Percentiles rank a stretch among this genome's conserved stretches.
Conservation (phyloP, 345 rosid species). For the Citrus mangshanensis region DNA sequence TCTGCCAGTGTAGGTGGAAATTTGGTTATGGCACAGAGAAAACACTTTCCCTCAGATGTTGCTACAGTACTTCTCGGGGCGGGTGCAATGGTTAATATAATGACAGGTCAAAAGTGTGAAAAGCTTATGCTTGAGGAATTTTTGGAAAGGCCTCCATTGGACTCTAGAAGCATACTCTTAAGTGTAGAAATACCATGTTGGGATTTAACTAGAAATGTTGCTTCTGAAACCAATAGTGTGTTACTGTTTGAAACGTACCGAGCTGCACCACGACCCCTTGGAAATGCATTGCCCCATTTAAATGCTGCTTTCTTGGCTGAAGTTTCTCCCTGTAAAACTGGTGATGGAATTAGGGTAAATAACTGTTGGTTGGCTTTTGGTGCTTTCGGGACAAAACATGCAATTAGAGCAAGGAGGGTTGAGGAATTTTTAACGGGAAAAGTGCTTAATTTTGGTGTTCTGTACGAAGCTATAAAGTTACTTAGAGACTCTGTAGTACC, state of each 20-base stretch:
- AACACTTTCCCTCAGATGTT: constrained; percentile 81
- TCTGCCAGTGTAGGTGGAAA: constrained; percentile 83
- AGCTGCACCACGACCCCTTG: constrained; percentile 75
- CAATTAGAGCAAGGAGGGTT: constrained; percentile 59
- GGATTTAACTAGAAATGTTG: constrained; percentile 22
- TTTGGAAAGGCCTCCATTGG: constrained; percentile 57
- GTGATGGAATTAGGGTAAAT: constrained; percentile 35
- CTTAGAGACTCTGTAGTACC: constrained; percentile 52
- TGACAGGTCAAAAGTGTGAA: constrained; percentile 29
- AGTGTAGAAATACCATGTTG: constrained; percentile 49
- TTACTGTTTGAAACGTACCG: constrained; percentile 75
- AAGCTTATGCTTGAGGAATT: constrained; percentile 52
- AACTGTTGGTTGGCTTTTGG: constrained; percentile 72
- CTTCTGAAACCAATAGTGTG: constrained; percentile 23
- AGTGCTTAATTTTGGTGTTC: constrained; percentile 35
- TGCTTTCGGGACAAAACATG: constrained; percentile 71
- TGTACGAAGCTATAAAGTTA: constrained; percentile 55
- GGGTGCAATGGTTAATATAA: constrained; percentile 47
- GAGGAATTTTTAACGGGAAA: constrained; percentile 64
- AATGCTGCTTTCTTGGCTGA: constrained; percentile 83
- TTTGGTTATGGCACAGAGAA: constrained; percentile 78
- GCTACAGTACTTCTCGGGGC: constrained; percentile 68
- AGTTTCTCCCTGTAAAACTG: constrained; percentile 35
- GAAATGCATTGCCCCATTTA: constrained; percentile 73
- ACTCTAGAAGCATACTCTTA: constrained; percentile 43